Evolutionary conservation across 176 grass and related monocot species (phyloP), one percentile per base, ranked within the genome.

Genomic region (Elymus sibiricus): DNA sequence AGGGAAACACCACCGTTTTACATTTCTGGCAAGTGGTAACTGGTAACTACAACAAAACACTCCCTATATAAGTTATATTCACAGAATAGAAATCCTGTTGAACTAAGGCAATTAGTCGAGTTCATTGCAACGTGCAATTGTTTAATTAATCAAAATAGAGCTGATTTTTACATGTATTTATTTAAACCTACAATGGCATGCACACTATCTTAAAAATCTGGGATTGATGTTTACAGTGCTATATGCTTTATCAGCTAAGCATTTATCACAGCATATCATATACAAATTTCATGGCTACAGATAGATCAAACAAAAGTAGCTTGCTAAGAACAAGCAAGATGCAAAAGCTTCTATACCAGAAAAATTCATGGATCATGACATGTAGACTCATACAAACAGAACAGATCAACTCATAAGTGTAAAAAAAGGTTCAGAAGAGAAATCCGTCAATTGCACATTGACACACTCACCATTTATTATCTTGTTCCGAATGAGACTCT

Each of bases 401-500:
- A 82, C 8, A 82, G 29, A 34, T 26, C 25, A 81, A 66, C 5
- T 74, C 3, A 8, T 19, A 10, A 29, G 14, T 29, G 72, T 51
- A 51, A 49, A 79, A 43, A 83, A 22, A 75, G 25, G 83, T 38
- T 29, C 49, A 49, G 56, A 63, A 64, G 29, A 27, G 11, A 64
- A 28, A 35, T 70, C 34, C 22, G 42, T 34, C 19, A 63, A 78
- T 43, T 44, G 34, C 32, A 82, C 44, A 87, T 37, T 56, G 82
- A 80, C 34, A 77, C 39, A 89, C 92, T 87, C 83, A 98, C 97
- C 97, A 86, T 95, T 95, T 79, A 98, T 98, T 70, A 98, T 98
- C 88, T 94, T 98, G 90, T 95, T 98, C 68, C 92, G 92, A 66
- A 98, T 98, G 78, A 98, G 91, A 64, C 93, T 95, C 76, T 98